Evolutionary conservation across 140 eudicot genomes (phyloP), one percentile per base, ranked within the genome.

Genomic region (Flaveria floridana): DNA sequence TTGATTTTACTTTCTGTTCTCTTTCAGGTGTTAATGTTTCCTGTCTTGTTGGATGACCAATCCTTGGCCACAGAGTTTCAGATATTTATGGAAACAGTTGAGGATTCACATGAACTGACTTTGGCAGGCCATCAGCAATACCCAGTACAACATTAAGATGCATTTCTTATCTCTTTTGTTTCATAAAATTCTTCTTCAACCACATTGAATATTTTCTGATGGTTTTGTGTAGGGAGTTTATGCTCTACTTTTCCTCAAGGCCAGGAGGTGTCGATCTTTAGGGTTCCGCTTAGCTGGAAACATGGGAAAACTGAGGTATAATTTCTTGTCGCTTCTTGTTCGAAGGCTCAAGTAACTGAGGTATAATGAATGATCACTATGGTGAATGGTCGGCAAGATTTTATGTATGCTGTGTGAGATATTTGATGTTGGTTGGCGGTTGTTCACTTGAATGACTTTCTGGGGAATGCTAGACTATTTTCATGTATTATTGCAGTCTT

Each of bases 241-340:
- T 81, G 99, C 94, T 0, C 71, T 94, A 74, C 93, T 94, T 59
- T 94, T 94, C 41, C 83, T 86, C 66, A 86, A 94, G 83, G 85
- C 87, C 77, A 85, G 97, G 82, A 84, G 90, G 76, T 86, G 86
- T 57, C 90, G 97, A 12, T 86, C 99, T 63, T 88, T 94, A 74
- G 99, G 94, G 9, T 83, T 88, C 21, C 97, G 99, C 58, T 86
- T 94, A 76, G 97, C 97, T 80, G 89, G 82, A 64, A 81, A 81
- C 69, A 78, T 91, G 89, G 94, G 96, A 76, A 94, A 88, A 57
- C 73, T 94, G 81, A 88, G 97, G 99, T 93, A 82, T 71, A 12
- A 4, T 61, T 44, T 68, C 50, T 67, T 77, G 50, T 23, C 8
- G 6, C 20, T 70, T 53, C 68, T 59, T 68, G 68, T 68, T 41